phyloP scores from a whole-genome alignment of 23 red algal genomes.

The Gracilaria caudata region DNA sequence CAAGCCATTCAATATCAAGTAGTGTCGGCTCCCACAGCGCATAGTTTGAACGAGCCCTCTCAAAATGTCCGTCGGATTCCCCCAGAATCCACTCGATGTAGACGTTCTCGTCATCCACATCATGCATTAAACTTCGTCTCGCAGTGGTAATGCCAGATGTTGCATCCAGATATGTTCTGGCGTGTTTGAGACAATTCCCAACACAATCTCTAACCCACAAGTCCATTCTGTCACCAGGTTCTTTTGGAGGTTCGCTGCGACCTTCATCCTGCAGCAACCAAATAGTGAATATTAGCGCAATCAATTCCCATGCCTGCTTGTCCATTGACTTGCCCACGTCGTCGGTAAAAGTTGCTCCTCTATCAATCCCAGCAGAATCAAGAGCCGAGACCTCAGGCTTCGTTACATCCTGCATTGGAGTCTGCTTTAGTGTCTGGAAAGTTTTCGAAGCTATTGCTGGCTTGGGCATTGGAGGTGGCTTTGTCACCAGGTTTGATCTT shows the following conservation, averaged over 20 bases:
- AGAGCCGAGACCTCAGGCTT: neutral
- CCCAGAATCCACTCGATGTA: slow-evolving; percentile 42
- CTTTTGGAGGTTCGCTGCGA: slow-evolving; percentile 54
- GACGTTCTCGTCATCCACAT: slow-evolving; percentile 55
- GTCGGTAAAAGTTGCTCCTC: slow-evolving; percentile 26
- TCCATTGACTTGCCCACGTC: slow-evolving; percentile 59
- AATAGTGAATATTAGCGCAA: slow-evolving; percentile 39
- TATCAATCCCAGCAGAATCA: neutral
- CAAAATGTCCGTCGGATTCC: slow-evolving; percentile 23
- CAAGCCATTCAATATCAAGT: slow-evolving; percentile 48
- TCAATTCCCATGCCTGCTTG: slow-evolving; percentile 54
- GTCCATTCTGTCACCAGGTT: slow-evolving; percentile 47
- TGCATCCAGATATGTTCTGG: slow-evolving; percentile 34
- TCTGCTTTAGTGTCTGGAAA: neutral
- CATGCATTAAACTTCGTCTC: slow-evolving; percentile 33
- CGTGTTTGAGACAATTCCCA: slow-evolving; percentile 35
- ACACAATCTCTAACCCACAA: slow-evolving; percentile 52
- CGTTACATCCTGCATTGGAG: neutral
- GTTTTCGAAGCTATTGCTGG: neutral
- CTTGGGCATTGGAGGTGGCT: neutral
- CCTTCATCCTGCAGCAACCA: slow-evolving; percentile 71
- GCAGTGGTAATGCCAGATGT: slow-evolving; percentile 51
- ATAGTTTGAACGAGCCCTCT: slow-evolving; percentile 57
- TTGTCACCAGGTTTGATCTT: neutral
- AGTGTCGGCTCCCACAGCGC: slow-evolving; percentile 51